A percentile compares a stretch with the other conserved stretches of the same genome.
Conservation (phyloP, 257 asterid genomes). For the Solanum infundibuliforme region DNA sequence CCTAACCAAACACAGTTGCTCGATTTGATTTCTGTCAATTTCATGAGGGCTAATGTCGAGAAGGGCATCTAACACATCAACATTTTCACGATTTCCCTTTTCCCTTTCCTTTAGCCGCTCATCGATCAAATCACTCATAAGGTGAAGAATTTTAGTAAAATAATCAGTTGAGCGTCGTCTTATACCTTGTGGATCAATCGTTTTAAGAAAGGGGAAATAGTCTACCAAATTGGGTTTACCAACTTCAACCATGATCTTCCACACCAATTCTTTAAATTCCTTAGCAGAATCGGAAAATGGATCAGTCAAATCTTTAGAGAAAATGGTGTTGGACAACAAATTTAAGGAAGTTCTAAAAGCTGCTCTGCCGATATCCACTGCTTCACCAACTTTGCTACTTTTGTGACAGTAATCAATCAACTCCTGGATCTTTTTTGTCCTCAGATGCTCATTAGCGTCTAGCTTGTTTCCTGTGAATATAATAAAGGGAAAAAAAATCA, state of each 20-base stretch:
- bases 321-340: constrained; percentile 35
- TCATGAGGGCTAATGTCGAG: constrained; percentile 33
- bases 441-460: constrained; percentile 43
- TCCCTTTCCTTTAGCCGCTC: constrained; percentile 20
- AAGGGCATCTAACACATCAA: constrained; percentile 25
- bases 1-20: constrained; percentile 53
- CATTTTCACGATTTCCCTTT: neutral
- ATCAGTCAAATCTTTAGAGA: constrained; percentile 42
- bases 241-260: constrained; percentile 19
- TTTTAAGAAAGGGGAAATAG: constrained; percentile 31
- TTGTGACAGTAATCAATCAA: constrained; percentile 10
- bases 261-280: constrained; percentile 37
- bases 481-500: no score
- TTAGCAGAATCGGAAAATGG: constrained; percentile 29
- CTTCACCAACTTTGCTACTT: constrained; percentile 23
- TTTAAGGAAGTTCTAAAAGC: constrained; percentile 25
- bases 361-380: constrained; percentile 12
- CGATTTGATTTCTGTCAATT: constrained; percentile 45
- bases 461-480: constrained; percentile 34
- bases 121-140: constrained; percentile 24
- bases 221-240: constrained; percentile 34
- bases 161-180: constrained; percentile 1
- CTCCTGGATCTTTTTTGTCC: constrained; percentile 29
- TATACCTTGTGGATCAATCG: constrained; percentile 39
- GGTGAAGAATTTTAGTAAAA: constrained; percentile 1